Percentiles rank a stretch among this genome's conserved stretches.
phyloP scores from a whole-genome alignment of 768 basidiomycete genomes.

The Suillus americanus region DNA sequence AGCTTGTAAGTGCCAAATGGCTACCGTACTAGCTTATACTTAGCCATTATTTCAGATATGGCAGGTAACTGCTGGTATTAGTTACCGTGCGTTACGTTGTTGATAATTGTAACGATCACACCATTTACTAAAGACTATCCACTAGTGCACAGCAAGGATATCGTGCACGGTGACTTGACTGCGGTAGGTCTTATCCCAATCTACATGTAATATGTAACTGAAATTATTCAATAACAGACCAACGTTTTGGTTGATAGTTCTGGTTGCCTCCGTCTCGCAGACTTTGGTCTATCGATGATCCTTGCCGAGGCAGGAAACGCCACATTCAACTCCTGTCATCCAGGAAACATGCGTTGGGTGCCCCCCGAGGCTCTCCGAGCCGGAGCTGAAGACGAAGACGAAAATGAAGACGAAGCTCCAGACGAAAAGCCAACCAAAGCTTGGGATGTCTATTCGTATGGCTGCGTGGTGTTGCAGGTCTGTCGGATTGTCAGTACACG shows the following conservation, averaged over 20 bases:
- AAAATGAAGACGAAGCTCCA: neutral
- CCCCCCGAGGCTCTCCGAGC: conserved; percentile 16
- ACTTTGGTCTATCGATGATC: conserved; percentile 36
- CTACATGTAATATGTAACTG: neutral
- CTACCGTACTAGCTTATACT: neutral
- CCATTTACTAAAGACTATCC: neutral
- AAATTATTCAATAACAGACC: conserved; percentile 19
- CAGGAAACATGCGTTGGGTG: conserved; percentile 13
- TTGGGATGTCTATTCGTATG: conserved; percentile 3
- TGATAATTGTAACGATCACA: neutral
- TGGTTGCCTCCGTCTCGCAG: conserved; percentile 33
- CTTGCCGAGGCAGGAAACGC: conserved; percentile 32
- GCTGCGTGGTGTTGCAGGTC: neutral
- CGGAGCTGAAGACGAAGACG: neutral
- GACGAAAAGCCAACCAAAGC: conserved; percentile 16
- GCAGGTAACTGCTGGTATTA: conserved; percentile 17
- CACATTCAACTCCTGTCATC: conserved; percentile 11
- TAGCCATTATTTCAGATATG: conserved; percentile 1
- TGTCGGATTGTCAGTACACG: neutral
- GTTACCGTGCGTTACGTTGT: conserved; percentile 14
- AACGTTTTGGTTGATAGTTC: conserved; percentile 37
- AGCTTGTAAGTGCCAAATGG: neutral
- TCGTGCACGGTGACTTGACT: conserved; percentile 47
- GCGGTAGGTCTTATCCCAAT: conserved; percentile 29
- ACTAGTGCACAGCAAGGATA: conserved; percentile 17